Evolutionary conservation across 2,329 filamentous ascomycete genomes (phyloP), one percentile per base, ranked within the genome.

Genomic region (Alternaria novae-zelandiae): DNA sequence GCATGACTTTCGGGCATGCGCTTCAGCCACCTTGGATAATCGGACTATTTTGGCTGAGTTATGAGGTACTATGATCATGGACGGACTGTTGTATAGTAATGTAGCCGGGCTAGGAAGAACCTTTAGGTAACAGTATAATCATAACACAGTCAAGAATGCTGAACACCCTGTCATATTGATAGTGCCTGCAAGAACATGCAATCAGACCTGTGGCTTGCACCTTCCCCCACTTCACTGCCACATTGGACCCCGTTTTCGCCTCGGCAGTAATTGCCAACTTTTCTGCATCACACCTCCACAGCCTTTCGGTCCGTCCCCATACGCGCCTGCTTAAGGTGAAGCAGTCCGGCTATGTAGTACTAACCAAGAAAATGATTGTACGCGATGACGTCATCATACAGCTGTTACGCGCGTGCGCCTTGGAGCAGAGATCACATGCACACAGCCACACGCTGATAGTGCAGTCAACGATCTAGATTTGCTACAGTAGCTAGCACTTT

Each of bases 311-410:
- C 36, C 30, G 51, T 55, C 54, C 67, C 49, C 61, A 63, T 69
- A 61, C 67, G 58, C 45, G 15, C 36, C 57, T 30, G 44, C 51
- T 53, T 56, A 21, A 43, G 56, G 49, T 60, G 28, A 58, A 59
- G 46, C 43, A 25, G 30, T 25, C 49, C 57, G 32, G 32, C 26
- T 30, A 10, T 23, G 44, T 26, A 25, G 13, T 21, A 44, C 36
- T 41, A 3, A 41, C 43, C 43, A 41, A 25, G 46, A 30, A 23
- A 36, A 21, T 43, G 55, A 41, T 8, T 32, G 36, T 26, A 49
- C 30, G n/a, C 54, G 46, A 62, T 68, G 67, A 71, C 63, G 67
- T 70, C 67, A 70, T 43, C 45, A 46, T 32, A 54, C 62, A 57
- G 49, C 23, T 44, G 54, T 57, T 44, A 54, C 50, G 55, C 63